Evolutionary conservation across 2,329 filamentous ascomycete genomes (phyloP).

Genomic region (Beauveria varroae): DNA sequence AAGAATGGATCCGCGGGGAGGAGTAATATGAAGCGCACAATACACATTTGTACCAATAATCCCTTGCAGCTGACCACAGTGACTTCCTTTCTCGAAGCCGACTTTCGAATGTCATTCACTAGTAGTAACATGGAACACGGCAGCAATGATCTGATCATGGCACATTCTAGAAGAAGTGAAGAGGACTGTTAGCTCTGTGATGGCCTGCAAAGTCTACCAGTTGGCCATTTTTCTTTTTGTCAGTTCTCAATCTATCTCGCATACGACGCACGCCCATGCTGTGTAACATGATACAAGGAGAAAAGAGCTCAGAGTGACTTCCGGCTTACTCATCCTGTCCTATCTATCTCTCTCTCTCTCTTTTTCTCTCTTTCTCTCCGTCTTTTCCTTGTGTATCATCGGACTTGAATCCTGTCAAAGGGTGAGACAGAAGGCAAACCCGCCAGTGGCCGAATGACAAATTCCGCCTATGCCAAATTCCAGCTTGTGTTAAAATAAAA

Average conservation of each 20-base stretch:
- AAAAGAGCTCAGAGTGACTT: not conserved
- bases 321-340: not conserved
- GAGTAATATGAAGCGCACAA: not conserved
- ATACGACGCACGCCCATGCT: not conserved
- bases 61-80: too few species aligned
- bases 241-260: slow-evolving; percentile 2
- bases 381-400: not conserved
- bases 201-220: not conserved
- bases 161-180: not conserved
- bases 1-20: not conserved
- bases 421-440: too few species aligned
- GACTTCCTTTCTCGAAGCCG: too few species aligned
- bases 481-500: too few species aligned
- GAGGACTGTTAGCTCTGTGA: not conserved
- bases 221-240: not conserved
- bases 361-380: not conserved
- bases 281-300: not conserved
- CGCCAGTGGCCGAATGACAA: too few species aligned
- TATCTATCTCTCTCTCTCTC: not conserved
- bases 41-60: not conserved
- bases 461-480: too few species aligned
- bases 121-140: not conserved
- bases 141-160: not conserved
- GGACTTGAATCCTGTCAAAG: not conserved
- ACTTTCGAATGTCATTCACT: too few species aligned